These are phyloP conservation scores for Colletotrichum sp. DNA, from an alignment of 2,329 filamentous ascomycete genomes.

Conservation along the genomic window DNA sequence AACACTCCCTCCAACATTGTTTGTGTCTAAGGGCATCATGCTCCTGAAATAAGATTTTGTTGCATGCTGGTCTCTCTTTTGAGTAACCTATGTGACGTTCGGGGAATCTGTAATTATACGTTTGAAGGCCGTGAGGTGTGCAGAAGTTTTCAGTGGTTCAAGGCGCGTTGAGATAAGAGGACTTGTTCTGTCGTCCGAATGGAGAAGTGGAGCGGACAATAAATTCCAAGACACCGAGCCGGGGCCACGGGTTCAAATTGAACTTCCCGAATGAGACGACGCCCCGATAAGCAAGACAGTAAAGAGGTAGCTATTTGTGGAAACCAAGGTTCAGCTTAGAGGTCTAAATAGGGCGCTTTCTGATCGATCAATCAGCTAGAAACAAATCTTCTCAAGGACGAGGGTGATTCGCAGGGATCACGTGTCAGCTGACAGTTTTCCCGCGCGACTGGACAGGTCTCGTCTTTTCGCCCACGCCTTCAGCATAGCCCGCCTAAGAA, in stretches of 20 bases:
- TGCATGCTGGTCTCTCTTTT: neutral
- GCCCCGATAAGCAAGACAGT: neutral
- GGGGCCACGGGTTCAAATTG: neutral
- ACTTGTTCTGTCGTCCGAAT: neutral
- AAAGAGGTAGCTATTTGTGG: neutral
- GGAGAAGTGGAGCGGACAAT: neutral
- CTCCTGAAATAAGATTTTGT: neutral
- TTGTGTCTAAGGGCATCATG: neutral
- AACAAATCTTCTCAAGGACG: neutral
- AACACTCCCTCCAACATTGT: neutral
- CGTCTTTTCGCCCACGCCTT: neutral
- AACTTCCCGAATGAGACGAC: neutral
- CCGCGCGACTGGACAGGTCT: neutral
- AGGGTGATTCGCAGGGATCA: too few species aligned
- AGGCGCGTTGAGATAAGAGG: neutral
- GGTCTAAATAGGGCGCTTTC: neutral
- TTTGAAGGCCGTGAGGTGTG: neutral
- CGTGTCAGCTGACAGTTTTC: too few species aligned
- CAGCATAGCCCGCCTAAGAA: neutral
- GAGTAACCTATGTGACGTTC: neutral
- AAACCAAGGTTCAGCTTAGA: neutral
- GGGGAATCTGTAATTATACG: neutral
- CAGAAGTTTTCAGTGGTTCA: neutral
- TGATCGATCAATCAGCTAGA: neutral
- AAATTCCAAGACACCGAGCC: neutral